phyloP scores from a whole-genome alignment of 1,284 basidiomycete species.

The Tremellales sp. region DNA sequence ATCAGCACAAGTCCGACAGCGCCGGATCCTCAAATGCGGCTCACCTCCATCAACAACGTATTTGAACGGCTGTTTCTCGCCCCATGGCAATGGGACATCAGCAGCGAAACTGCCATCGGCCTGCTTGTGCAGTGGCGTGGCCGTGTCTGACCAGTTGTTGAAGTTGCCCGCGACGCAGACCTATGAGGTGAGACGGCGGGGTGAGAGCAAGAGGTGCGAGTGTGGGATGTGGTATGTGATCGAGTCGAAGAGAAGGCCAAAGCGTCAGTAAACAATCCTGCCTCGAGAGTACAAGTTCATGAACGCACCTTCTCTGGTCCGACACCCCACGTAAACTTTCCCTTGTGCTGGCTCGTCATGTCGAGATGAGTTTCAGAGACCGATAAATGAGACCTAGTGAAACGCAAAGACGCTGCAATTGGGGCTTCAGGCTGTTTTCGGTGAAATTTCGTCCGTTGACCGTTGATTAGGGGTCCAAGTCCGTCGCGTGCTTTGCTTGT shows the following conservation, averaged over 20 bases:
- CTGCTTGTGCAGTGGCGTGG: conserved; percentile 37
- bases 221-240: neutral
- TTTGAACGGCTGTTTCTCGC: conserved; percentile 48
- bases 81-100: conserved; percentile 38
- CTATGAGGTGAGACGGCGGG: conserved; percentile 14
- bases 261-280: neutral
- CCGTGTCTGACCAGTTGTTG: conserved; percentile 46
- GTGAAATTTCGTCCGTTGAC: too few relatives aligned
- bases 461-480: too few relatives aligned
- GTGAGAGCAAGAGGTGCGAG: neutral
- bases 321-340: conserved; percentile 43
- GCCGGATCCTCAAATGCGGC: neutral
- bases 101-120: conserved; percentile 38
- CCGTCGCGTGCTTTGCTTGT: too few relatives aligned
- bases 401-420: too few relatives aligned
- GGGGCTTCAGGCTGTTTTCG: too few relatives aligned
- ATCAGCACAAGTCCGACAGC: neutral
- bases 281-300: too few relatives aligned
- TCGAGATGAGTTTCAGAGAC: neutral
- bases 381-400: neutral
- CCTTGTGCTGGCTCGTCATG: conserved; percentile 25
- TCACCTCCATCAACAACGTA: conserved; percentile 48
- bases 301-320: conserved; percentile 39
- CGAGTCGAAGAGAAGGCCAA: neutral
- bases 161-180: conserved; percentile 46